Evolutionary conservation across 495 filamentous ascomycete species (phyloP).

Genomic region (Talaromyces proteolyticus): DNA sequence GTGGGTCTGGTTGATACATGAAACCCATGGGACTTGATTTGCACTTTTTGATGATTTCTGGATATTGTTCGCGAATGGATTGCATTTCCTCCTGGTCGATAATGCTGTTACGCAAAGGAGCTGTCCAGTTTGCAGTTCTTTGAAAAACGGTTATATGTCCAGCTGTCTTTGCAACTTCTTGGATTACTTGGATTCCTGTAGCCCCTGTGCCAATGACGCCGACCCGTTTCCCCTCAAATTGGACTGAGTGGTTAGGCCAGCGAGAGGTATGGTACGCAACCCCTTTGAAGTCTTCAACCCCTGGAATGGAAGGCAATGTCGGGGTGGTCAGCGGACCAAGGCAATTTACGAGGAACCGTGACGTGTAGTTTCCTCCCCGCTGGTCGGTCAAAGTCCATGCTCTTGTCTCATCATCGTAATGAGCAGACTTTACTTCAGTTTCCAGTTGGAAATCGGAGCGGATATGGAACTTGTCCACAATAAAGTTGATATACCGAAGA

Average conservation of each 20-base stretch:
- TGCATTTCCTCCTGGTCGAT: slow-evolving; percentile 40
- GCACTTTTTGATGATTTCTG: slow-evolving; percentile 28
- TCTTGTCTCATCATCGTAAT: slow-evolving; percentile 10
- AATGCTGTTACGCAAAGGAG: slow-evolving; percentile 40
- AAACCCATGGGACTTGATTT: slow-evolving; percentile 14
- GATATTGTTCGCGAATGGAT: slow-evolving; percentile 30
- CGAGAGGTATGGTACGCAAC: slow-evolving; percentile 32
- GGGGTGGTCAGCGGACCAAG: slow-evolving; percentile 13
- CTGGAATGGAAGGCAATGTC: slow-evolving; percentile 23
- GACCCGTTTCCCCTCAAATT: slow-evolving; percentile 39
- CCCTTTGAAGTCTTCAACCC: slow-evolving; percentile 13
- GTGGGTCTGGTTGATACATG: slow-evolving; percentile 24
- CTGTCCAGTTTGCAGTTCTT: slow-evolving; percentile 43
- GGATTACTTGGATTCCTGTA: slow-evolving; percentile 47
- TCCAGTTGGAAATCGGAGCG: slow-evolving; percentile 22
- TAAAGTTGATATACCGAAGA: slow-evolving; percentile 14
- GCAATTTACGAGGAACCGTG: slow-evolving; percentile 14
- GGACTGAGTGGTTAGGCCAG: slow-evolving; percentile 30
- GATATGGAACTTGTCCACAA: slow-evolving; percentile 18
- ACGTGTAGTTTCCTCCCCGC: slow-evolving; percentile 6
- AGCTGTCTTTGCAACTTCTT: slow-evolving; percentile 34
- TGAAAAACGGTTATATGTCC: slow-evolving; percentile 43
- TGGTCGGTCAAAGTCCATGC: slow-evolving; percentile 16
- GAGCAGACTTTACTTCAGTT: slow-evolving; percentile 15
- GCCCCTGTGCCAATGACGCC: slow-evolving; percentile 49